phyloP scores from a whole-genome alignment of 139 green algal species.

The Diplosphaera chodatii region DNA sequence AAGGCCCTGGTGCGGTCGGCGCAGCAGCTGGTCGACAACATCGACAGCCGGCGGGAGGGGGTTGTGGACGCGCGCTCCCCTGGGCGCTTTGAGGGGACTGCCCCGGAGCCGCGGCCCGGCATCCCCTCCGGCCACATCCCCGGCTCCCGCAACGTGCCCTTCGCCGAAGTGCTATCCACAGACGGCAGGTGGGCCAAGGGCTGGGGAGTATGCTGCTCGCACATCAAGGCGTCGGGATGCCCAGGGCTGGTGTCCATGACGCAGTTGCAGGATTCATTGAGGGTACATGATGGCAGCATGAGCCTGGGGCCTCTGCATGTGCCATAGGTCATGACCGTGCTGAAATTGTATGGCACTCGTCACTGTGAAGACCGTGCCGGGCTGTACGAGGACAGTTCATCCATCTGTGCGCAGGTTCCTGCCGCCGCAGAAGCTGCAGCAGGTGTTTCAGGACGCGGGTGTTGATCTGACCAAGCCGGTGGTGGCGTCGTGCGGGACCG shows the following conservation, averaged over 20 bases:
- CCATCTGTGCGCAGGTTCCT: neutral
- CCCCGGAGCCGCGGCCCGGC: constrained; percentile 72
- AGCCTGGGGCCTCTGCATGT: no score
- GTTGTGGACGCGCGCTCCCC: constrained; percentile 75
- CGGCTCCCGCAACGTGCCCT: constrained; percentile 72
- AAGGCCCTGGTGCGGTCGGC: constrained; percentile 36
- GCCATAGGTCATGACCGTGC: no score
- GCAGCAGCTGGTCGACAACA: constrained; percentile 51
- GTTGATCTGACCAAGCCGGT: constrained; percentile 50
- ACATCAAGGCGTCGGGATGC: no score
- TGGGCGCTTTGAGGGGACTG: constrained; percentile 64
- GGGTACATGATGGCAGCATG: no score
- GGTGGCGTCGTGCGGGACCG: constrained; percentile 76
- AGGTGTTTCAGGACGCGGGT: constrained; percentile 54
- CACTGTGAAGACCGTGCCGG: no score
- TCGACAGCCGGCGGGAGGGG: constrained; percentile 26
- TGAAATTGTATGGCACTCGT: no score
- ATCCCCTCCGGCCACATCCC: constrained; percentile 82
- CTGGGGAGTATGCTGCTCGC: no score
- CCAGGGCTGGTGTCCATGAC: no score
- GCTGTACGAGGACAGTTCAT: no score
- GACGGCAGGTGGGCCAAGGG: constrained; percentile 8
- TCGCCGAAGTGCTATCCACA: constrained; percentile 46
- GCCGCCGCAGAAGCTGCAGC: constrained; percentile 38
- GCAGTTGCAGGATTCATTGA: no score